Conservation (phyloP, 2,329 filamentous ascomycete species). For the Davidsoniella virescens region DNA sequence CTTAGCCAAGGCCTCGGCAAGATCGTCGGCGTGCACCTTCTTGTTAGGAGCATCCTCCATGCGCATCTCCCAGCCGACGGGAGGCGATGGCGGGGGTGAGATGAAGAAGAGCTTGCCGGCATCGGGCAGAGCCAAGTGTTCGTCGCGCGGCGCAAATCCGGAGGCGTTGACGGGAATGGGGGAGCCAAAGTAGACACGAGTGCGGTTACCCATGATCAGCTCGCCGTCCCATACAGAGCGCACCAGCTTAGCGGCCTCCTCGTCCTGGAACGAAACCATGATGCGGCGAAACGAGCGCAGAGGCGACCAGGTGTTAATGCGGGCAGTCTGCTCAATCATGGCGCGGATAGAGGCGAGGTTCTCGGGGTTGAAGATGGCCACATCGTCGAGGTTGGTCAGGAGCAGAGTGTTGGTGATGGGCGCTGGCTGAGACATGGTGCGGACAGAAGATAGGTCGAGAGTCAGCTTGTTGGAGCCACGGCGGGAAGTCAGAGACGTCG, state of each 20-base stretch:
- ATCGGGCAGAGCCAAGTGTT: constrained; percentile 49
- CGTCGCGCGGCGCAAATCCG: constrained; percentile 24
- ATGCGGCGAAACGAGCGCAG: constrained; percentile 73
- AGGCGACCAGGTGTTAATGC: constrained; percentile 62
- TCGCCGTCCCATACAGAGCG: constrained; percentile 61
- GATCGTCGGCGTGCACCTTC: constrained; percentile 51
- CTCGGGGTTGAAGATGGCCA: constrained; percentile 56
- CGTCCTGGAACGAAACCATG: constrained; percentile 59
- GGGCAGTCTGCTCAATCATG: constrained; percentile 51
- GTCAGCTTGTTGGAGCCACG: constrained; percentile 29
- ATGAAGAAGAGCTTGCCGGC: constrained; percentile 60
- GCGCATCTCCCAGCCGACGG: constrained; percentile 52
- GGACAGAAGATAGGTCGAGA: constrained; percentile 58
- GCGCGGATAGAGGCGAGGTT: constrained; percentile 60
- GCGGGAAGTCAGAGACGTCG: constrained; percentile 5
- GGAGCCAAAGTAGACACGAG: constrained; percentile 54
- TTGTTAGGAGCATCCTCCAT: constrained; percentile 56
- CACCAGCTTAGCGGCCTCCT: constrained; percentile 52
- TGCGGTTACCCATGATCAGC: constrained; percentile 50
- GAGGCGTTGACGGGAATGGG: constrained; percentile 34
- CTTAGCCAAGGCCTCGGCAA: constrained; percentile 48
- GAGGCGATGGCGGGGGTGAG: constrained; percentile 50
- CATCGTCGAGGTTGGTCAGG: constrained; percentile 62
- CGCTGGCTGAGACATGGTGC: constrained; percentile 53
- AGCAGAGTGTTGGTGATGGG: constrained; percentile 70